Conservation (phyloP, 2,329 filamentous ascomycete genomes). For the Fusarium incarnatum region DNA sequence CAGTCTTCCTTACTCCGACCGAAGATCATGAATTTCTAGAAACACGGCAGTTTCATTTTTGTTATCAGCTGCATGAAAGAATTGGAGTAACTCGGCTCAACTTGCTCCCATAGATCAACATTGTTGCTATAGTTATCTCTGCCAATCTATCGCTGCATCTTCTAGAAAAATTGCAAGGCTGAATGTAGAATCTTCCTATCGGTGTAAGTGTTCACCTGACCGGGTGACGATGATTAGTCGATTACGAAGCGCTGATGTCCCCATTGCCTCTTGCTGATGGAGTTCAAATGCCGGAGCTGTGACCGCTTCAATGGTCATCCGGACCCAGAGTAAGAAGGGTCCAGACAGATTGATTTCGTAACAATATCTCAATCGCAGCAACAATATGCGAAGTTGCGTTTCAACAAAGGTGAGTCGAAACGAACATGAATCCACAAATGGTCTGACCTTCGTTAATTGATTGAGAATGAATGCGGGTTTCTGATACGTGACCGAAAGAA, state of each 20-base stretch:
- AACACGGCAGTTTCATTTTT: conserved; percentile 2
- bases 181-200: conserved; percentile 4
- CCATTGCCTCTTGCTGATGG: conserved; percentile 1
- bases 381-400: conserved; percentile 5
- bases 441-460: background rate
- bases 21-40: conserved; percentile 21
- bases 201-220: conserved; percentile 17
- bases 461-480: conserved; percentile 3
- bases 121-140: background rate
- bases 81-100: conserved; percentile 10
- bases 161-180: background rate
- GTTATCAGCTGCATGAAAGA: conserved; percentile 1
- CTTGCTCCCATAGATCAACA: conserved; percentile 8
- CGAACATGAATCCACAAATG: background rate
- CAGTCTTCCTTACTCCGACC: background rate
- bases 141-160: background rate
- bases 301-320: conserved; percentile 10
- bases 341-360: conserved; percentile 16
- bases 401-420: conserved; percentile 1
- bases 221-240: background rate
- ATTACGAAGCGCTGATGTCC: conserved; percentile 5
- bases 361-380: conserved; percentile 13
- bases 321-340: background rate
- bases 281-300: conserved; percentile 18
- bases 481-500: conserved; percentile 2